Base-by-base conservation (phyloP, 345 rosid genomes). In the Bretschneidera sinensis region DNA sequence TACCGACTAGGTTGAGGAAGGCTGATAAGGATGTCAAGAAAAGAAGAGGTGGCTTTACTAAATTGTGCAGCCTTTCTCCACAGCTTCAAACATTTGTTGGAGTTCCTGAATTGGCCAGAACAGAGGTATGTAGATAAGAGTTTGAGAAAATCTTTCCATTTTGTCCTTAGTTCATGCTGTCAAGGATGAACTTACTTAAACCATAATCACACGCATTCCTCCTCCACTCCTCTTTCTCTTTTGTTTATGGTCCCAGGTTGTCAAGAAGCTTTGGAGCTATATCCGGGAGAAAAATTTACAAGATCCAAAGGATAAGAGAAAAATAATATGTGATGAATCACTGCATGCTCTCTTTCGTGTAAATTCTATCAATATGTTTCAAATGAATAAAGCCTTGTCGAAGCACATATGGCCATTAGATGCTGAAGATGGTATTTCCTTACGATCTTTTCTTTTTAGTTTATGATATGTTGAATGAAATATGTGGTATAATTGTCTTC, bases 31-130 rank as follows among this genome's bases (percentile, higher is more conserved):
- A 74, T 34, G 80, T 80, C 60, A 88, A 86, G 81, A 88, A 77
- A 77, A 89, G 76, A 77, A 79, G 91, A 53, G 95, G 92, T n/a
- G 98, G 98, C 33, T 92, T 88, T 76, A 65, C 84, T 23, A 92
- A 89, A 78, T 51, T 83, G 65, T 92, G 88, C 67, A 71, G 87
- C 54, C 96, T 92, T 74, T 88, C 98, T 48, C 90, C 90, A 24
- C 82, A 83, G 68, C 90, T 88, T 62, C 95, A 86, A 69, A 73
- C 76, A 56, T 67, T 92, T 66, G 55, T 75, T 49, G 96, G 96
- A 25, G 85, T 45, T 54, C 47, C 88, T 57, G 81, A 78, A 65
- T 71, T 88, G 78, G 92, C 96, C 62, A 88, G 98, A 76, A 85
- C 96, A 61, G 92, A 85, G 90, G 98, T 92, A n/a, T n/a, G n/a